Percentiles rank a stretch among this genome's conserved stretches.
Evolutionary conservation across 805 yeast genomes (phyloP).

Genomic region (Metschnikowia shivogae): DNA sequence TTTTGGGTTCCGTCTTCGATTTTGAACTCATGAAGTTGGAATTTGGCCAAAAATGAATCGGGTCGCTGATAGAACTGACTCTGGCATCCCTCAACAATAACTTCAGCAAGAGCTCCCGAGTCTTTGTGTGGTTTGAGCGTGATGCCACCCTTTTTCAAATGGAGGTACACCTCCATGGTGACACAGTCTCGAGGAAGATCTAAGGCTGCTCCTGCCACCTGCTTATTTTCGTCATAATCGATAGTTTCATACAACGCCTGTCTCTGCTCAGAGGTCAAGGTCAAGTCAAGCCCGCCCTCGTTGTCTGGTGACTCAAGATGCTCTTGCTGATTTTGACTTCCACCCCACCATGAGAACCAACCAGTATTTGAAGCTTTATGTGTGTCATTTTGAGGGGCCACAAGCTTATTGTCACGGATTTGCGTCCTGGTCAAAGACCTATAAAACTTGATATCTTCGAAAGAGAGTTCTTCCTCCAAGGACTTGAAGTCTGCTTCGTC

Average conservation of each 20-base stretch:
- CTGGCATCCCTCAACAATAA: conserved; percentile 78
- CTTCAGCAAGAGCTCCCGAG: conserved; percentile 58
- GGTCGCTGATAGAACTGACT: conserved; percentile 72
- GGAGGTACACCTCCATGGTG: conserved; percentile 61
- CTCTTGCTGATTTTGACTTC: conserved; percentile 21
- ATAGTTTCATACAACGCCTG: conserved; percentile 90
- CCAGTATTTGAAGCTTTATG: conserved; percentile 16
- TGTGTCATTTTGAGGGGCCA: conserved; percentile 17
- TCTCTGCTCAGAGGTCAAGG: conserved; percentile 77
- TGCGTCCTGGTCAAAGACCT: conserved; percentile 74
- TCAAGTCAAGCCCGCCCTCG: conserved; percentile 27
- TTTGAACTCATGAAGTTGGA: conserved; percentile 74
- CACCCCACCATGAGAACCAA: conserved; percentile 75
- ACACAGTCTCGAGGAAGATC: conserved; percentile 73
- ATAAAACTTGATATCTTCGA: conserved; percentile 81
- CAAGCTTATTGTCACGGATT: conserved; percentile 50
- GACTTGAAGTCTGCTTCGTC: conserved; percentile 29
- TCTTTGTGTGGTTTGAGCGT: conserved; percentile 45
- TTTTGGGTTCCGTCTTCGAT: conserved; percentile 83
- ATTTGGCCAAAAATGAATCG: conserved; percentile 67
- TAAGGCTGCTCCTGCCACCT: conserved; percentile 42
- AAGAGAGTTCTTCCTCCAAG: conserved; percentile 58
- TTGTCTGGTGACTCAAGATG: conserved; percentile 24
- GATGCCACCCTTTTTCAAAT: conserved; percentile 74
- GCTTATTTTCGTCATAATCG: conserved; percentile 72